phyloP scores from a whole-genome alignment of 768 basidiomycete species.

The Erythrobasidium yunnanense region DNA sequence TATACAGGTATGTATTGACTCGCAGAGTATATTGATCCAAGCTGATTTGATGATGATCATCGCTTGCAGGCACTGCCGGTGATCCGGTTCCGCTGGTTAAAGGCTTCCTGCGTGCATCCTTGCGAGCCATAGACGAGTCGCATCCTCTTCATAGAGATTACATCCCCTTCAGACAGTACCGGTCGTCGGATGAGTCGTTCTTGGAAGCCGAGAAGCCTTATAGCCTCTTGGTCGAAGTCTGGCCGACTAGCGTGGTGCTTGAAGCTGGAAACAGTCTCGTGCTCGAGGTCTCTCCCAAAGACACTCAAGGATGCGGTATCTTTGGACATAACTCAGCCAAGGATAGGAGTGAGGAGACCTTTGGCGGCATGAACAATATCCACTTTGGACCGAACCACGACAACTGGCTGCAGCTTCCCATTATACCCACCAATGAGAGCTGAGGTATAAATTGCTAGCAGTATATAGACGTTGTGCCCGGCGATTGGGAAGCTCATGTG shows the following conservation, averaged over 20 bases:
- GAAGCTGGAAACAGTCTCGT: slow-evolving; percentile 30
- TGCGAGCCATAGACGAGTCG: slow-evolving; percentile 34
- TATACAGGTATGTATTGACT: too few relatives aligned
- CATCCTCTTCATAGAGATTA: slow-evolving; percentile 35
- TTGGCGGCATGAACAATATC: slow-evolving; percentile 31
- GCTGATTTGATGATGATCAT: too few relatives aligned
- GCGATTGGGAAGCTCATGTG: too few relatives aligned
- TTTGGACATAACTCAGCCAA: slow-evolving; percentile 25
- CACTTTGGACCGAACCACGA: slow-evolving; percentile 30
- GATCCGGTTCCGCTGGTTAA: slow-evolving; percentile 35
- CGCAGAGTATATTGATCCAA: too few relatives aligned
- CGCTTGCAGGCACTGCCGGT: too few relatives aligned
- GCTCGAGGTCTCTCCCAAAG: slow-evolving; percentile 9
- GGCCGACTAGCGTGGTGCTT: slow-evolving; percentile 37
- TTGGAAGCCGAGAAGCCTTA: slow-evolving; percentile 30
- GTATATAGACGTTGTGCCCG: too few relatives aligned
- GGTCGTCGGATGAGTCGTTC: slow-evolving; percentile 28
- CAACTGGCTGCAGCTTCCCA: slow-evolving; percentile 32
- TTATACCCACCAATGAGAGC: too few relatives aligned
- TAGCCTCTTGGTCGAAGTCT: slow-evolving; percentile 36
- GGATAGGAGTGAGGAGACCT: slow-evolving; percentile 25
- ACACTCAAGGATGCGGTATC: slow-evolving; percentile 27
- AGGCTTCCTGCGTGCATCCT: slow-evolving; percentile 37
- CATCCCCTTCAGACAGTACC: slow-evolving; percentile 36
- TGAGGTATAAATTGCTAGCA: too few relatives aligned